phyloP scores from a whole-genome alignment of 202 grass and related monocot genomes.

The Cymbopogon flexuosus region DNA sequence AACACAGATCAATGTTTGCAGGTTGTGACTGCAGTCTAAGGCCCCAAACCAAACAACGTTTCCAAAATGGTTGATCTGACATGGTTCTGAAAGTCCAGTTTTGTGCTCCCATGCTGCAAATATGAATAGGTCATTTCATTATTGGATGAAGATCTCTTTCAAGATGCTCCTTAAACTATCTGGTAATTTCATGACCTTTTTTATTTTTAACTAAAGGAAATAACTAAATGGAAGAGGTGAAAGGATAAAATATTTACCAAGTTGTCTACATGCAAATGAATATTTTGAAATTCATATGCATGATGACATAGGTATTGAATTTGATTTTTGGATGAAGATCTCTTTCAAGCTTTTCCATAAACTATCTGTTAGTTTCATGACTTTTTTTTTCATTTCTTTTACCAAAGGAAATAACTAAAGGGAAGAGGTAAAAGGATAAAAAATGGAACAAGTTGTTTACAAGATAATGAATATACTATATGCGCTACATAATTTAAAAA shows the following conservation, averaged over 20 bases:
- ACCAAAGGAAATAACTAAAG: slow-evolving; percentile 23
- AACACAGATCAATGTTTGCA: slow-evolving; percentile 80
- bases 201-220: slow-evolving; percentile 35
- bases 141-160: slow-evolving; percentile 65
- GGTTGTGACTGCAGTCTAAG: slow-evolving; percentile 81
- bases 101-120: slow-evolving; percentile 32
- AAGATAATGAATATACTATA: slow-evolving; percentile 4
- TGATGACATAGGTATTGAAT: neutral
- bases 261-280: slow-evolving; percentile 18
- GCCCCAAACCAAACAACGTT: slow-evolving; percentile 60
- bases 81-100: slow-evolving; percentile 33
- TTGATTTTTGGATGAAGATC: slow-evolving; percentile 59
- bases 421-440: neutral
- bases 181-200: slow-evolving; percentile 51
- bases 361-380: slow-evolving; percentile 48
- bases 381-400: slow-evolving; percentile 21
- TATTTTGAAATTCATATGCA: neutral
- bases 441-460: neutral
- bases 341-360: slow-evolving; percentile 55
- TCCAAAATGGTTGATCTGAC: slow-evolving; percentile 53
- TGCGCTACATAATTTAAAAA: neutral
- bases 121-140: slow-evolving; percentile 51
- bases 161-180: slow-evolving; percentile 56
- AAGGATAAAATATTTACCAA: neutral
- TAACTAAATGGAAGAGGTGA: neutral